Evolutionary conservation across 495 filamentous ascomycete genomes (phyloP).

Genomic region (Recurvomyces mirabilis): DNA sequence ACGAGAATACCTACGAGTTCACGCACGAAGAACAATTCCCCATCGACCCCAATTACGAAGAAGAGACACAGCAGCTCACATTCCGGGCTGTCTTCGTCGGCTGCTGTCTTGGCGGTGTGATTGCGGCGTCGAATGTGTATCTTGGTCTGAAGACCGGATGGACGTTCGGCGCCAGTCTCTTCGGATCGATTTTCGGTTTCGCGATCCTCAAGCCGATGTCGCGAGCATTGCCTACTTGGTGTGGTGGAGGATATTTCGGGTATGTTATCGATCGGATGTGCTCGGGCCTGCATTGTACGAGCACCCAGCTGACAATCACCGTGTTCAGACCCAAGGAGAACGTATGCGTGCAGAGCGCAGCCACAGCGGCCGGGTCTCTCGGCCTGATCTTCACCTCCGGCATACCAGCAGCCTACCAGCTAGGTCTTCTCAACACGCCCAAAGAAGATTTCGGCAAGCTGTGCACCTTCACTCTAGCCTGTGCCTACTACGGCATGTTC

Average conservation of each 20-base stretch:
- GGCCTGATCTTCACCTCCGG: slow-evolving; percentile 12
- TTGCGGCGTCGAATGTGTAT: slow-evolving; percentile 13
- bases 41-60: slow-evolving; percentile 10
- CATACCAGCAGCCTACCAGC: slow-evolving; percentile 11
- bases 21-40: slow-evolving; percentile 15
- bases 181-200: slow-evolving; percentile 15
- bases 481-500: slow-evolving; percentile 17
- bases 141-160: slow-evolving; percentile 15
- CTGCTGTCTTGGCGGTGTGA: slow-evolving; percentile 12
- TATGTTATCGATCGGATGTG: too few species aligned
- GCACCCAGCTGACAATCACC: too few species aligned
- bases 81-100: slow-evolving; percentile 12
- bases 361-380: slow-evolving; percentile 11
- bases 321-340: slow-evolving; percentile 17
- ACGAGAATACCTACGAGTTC: background rate
- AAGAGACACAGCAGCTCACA: slow-evolving; percentile 11
- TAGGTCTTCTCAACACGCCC: slow-evolving; percentile 9
- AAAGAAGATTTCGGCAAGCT: slow-evolving; percentile 13
- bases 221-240: slow-evolving; percentile 4
- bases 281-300: too few species aligned
- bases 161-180: slow-evolving; percentile 13
- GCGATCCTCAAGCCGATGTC: slow-evolving; percentile 16
- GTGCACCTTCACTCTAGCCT: slow-evolving; percentile 9
- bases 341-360: slow-evolving; percentile 14
- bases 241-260: slow-evolving; percentile 12